Evolutionary conservation across 306 rosid genomes (phyloP), one percentile per base, ranked within the genome.

Genomic region (Malus fusca): DNA sequence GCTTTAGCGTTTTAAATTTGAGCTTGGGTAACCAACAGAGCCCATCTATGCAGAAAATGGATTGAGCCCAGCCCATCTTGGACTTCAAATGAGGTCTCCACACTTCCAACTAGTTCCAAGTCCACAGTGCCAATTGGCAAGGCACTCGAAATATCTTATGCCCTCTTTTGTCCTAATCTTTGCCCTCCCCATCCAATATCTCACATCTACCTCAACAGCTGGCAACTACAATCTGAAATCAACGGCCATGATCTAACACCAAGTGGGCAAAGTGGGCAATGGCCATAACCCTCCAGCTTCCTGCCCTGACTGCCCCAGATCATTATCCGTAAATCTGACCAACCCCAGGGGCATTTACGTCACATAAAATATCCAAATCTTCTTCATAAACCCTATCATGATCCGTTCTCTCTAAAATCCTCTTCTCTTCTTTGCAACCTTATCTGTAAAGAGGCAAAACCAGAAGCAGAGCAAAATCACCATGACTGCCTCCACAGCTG

Each of bases 401-500:
- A 31, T 15, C 77, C 30, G 4, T 15, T 8, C 4, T 31, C 46
- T 5, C 25, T 25, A 81, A 53, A 81, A 75, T 82, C 86, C 84
- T 74, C 51, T 0, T 62, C 30, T 23, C 18, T 2, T 19, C 15
- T 6, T 5, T 60, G 40, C 19, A 72, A 43, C 88, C 93, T 91
- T 87, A 88, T 94, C 95, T 70, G 48, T 71, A 42, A 23, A 52
- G 46, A 46, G 62, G 52, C 35, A 46, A 64, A 19, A 48, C 75
- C 18, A 48, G 60, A 70, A 23, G 37, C 77, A 69, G 44, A 73
- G 37, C n/a, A 15, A 61, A n/a, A 61, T 52, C 55, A 52, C 92
- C 82, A 90, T 95, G 97, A 30, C 97, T 73, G 69, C 97, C 80
- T 79, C 93, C 21, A 90, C 95, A 0, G 81, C 97, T 69, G 89